Evolutionary conservation across 2,329 filamentous ascomycete genomes (phyloP).

Genomic region (Trichoderma brevicompactum): DNA sequence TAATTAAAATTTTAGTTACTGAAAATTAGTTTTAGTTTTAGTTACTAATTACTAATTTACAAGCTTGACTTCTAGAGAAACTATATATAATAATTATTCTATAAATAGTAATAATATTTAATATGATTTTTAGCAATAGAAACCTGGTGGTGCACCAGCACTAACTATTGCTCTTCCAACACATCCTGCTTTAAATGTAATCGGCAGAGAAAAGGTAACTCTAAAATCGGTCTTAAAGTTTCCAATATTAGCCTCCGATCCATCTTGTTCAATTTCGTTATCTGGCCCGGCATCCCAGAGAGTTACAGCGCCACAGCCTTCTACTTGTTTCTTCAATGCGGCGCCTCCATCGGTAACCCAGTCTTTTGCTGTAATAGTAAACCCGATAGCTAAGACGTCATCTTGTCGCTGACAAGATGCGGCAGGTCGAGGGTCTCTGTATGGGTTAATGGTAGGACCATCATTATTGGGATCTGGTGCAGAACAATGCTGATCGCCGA

Average conservation of each 20-base stretch:
- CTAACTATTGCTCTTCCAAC: neutral
- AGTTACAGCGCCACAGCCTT: neutral
- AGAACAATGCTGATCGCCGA: constrained; percentile 28
- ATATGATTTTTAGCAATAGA: neutral
- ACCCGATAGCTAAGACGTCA: neutral
- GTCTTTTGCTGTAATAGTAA: neutral
- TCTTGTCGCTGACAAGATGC: neutral
- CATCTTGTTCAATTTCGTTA: neutral
- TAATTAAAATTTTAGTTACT: too few species aligned
- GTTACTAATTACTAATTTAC: too few species aligned
- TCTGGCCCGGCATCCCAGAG: neutral
- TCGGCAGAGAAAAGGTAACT: neutral
- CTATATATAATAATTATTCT: neutral
- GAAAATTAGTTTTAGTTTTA: too few species aligned
- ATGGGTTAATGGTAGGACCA: constrained; percentile 26
- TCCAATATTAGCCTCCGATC: neutral
- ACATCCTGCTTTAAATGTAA: neutral
- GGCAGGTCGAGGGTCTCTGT: constrained; percentile 1
- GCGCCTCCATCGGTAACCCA: neutral
- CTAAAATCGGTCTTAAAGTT: neutral
- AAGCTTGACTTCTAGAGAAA: neutral
- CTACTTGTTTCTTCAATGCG: neutral
- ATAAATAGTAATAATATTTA: too few species aligned
- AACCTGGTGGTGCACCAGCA: neutral
- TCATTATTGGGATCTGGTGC: neutral